These are phyloP conservation scores for Apophysomyces sp. DNA, from an alignment of 371 early-diverging fungal genomes.

Conservation along the genomic window DNA sequence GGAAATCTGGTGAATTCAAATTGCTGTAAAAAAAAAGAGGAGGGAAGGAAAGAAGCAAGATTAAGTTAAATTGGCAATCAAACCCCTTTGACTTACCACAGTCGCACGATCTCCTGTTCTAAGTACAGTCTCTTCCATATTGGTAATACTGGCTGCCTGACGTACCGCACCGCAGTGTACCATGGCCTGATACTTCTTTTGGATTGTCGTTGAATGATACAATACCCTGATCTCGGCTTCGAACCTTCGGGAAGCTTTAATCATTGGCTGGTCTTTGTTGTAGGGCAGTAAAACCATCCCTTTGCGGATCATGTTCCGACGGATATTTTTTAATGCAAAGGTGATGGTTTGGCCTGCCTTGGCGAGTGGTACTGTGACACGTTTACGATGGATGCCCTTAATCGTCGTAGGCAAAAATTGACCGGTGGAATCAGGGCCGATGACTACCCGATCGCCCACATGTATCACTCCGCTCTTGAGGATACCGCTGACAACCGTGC, in stretches of 20 bases:
- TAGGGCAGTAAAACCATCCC: conserved; percentile 83
- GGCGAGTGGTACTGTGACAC: conserved; percentile 75
- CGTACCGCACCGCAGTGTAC: conserved; percentile 89
- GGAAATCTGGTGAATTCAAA: conserved; percentile 84
- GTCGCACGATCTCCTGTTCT: conserved; percentile 88
- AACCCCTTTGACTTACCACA: conserved; percentile 49
- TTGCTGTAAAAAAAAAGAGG: conserved; percentile 22
- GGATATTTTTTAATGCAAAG: conserved; percentile 85
- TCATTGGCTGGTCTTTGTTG: conserved; percentile 56
- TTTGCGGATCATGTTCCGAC: conserved; percentile 77
- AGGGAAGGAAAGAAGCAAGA: conserved; percentile 15
- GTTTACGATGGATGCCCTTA: conserved; percentile 89
- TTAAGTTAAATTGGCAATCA: neutral
- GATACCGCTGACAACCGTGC: conserved; percentile 81
- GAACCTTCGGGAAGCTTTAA: conserved; percentile 73
- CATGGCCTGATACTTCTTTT: conserved; percentile 91
- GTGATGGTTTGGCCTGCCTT: conserved; percentile 85
- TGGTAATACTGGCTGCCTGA: conserved; percentile 86
- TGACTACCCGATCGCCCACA: conserved; percentile 78
- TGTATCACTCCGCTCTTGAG: conserved; percentile 64
- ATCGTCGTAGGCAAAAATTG: conserved; percentile 74
- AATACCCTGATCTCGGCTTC: conserved; percentile 91
- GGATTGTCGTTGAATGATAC: conserved; percentile 91
- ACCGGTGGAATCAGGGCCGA: conserved; percentile 87
- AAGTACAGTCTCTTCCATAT: conserved; percentile 69